Evolutionary conservation across 176 grass and related monocot genomes (phyloP).

Genomic region (Musa troglodytarum): DNA sequence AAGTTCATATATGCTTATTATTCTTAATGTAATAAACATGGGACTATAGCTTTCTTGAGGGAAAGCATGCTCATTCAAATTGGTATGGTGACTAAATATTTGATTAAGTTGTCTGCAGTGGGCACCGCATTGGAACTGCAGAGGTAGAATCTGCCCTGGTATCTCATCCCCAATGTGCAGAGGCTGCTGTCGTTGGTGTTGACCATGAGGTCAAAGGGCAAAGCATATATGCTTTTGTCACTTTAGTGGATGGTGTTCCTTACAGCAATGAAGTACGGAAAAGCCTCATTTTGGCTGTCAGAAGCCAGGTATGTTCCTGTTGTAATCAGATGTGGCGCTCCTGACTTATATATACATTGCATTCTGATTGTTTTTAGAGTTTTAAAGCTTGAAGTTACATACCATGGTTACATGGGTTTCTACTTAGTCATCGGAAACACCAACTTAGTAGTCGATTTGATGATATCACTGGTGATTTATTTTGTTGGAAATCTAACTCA

Average conservation of each 20-base stretch:
- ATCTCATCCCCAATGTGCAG: conserved; percentile 77
- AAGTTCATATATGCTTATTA: background rate
- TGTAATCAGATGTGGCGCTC: background rate
- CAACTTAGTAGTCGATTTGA: too few species aligned
- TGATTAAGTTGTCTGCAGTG: conserved; percentile 29
- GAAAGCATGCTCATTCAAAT: background rate
- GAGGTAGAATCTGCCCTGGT: conserved; percentile 92
- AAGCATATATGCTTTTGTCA: conserved; percentile 89
- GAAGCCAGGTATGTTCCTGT: conserved; percentile 53
- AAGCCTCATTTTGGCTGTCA: conserved; percentile 63
- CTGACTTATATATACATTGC: background rate
- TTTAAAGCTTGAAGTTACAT: too few species aligned
- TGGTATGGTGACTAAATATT: background rate
- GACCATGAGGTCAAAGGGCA: conserved; percentile 99
- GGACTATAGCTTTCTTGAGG: background rate
- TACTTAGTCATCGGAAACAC: too few species aligned
- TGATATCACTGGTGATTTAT: too few species aligned
- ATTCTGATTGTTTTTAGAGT: background rate
- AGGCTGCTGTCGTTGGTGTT: conserved; percentile 85
- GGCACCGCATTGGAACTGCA: conserved; percentile 92
- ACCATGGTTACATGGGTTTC: too few species aligned
- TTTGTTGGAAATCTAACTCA: too few species aligned
- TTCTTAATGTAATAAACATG: too few species aligned
- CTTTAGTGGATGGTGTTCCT: conserved; percentile 74
- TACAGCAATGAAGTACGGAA: conserved; percentile 76